Evolutionary conservation across 2,329 filamentous ascomycete genomes (phyloP), one percentile per base, ranked within the genome.

Genomic region (Exophiala viscosa): DNA sequence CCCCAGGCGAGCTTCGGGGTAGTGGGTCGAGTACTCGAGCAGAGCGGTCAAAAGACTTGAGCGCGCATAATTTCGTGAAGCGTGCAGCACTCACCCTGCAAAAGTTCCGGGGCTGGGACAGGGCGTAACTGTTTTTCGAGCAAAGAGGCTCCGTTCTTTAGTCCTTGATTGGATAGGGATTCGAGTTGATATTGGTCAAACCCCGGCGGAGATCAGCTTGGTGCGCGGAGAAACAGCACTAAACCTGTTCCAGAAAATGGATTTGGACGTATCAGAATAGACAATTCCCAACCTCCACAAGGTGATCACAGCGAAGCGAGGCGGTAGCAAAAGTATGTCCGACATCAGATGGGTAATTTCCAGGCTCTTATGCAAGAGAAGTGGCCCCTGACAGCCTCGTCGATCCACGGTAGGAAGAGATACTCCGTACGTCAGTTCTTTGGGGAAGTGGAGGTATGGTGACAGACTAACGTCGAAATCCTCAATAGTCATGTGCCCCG

Each of bases 181-280:
- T 15, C 14, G 28, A 28, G 11, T 18, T 31, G 50, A 14, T n/a
- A 34, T 32, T 23, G 17, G 32, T 31, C 34, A 44, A 43, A 35
- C 15, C 32, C n/a, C 33, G 44, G 43, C 48, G 31, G 36, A 48
- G 40, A 20, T 51, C 15, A 13, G 17, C 8, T 44, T 33, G 32
- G 50, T 11, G 47, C 36, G 42, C 32, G 52, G 48, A 48, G 47
- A 51, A 10, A 3, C 34, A 13, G 11, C 32, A 35, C 52, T 48
- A 55, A 43, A 43, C 52, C 48, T 6, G 34, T 50, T 51, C 44
- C 11, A 51, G 52, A 39, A 28, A 55, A 55, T 55, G 52, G 52
- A 55, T 55, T 48, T 45, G 32, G 32, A 17, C 43, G 52, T 54
- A 55, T 55, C 41, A 45, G 10, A 9, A 10, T 13, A 3, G 31